phyloP scores from a whole-genome alignment of 352 stramenopile species.

The Albugo laibachii region DNA sequence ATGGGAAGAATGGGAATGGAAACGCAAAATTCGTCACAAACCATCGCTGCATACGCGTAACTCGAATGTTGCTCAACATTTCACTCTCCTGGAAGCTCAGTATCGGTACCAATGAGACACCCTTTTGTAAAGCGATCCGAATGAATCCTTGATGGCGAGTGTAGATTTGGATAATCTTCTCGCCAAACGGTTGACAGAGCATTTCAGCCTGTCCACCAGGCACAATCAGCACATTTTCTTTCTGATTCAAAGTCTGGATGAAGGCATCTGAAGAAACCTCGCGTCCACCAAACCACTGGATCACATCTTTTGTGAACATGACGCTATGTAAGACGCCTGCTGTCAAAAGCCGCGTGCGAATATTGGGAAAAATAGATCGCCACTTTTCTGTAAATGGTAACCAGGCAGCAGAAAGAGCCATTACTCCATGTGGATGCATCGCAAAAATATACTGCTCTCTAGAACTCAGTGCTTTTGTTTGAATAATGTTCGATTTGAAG shows the following conservation, averaged over 20 bases:
- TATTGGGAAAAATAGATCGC: conserved; percentile 34
- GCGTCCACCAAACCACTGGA: conserved; percentile 53
- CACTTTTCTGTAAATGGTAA: conserved; percentile 56
- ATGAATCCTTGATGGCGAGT: conserved; percentile 68
- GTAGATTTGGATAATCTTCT: conserved; percentile 46
- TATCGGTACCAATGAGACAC: conserved; percentile 43
- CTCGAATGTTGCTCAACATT: conserved; percentile 63
- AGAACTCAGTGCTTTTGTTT: conserved; percentile 27
- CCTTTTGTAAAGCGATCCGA: conserved; percentile 54
- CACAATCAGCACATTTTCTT: conserved; percentile 52
- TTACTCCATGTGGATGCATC: conserved; percentile 69
- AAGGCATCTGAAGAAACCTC: conserved; percentile 58
- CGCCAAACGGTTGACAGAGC: conserved; percentile 36
- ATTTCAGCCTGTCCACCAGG: conserved; percentile 68
- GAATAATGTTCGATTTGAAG: conserved; percentile 42
- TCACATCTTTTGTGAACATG: conserved; percentile 41
- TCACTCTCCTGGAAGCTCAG: conserved; percentile 71
- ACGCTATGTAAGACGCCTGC: conserved; percentile 69
- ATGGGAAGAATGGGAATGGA: conserved; percentile 61
- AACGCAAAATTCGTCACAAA: conserved; percentile 61
- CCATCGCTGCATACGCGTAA: conserved; percentile 50
- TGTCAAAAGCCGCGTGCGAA: conserved; percentile 45
- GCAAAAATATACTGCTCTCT: conserved; percentile 44
- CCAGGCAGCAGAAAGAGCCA: conserved; percentile 53
- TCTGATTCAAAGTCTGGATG: conserved; percentile 18